phyloP scores from a whole-genome alignment of 805 yeast species.

The Starmerella apis region DNA sequence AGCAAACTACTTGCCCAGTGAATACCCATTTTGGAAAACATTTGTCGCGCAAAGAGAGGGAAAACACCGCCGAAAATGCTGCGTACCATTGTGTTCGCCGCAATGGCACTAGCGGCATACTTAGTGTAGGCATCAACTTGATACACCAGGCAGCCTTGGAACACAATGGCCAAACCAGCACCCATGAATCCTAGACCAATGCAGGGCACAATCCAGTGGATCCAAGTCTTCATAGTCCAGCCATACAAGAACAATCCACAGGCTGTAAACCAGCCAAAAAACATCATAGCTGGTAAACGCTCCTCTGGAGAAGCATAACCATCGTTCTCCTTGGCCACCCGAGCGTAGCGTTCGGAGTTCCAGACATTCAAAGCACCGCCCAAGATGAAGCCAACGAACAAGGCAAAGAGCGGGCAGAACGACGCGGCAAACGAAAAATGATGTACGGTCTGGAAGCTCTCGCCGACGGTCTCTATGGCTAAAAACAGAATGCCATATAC shows the following conservation, averaged over 20 bases:
- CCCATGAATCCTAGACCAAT: constrained; percentile 46
- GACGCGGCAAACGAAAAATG: constrained; percentile 31
- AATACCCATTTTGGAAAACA: constrained; percentile 43
- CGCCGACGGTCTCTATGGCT: constrained; percentile 35
- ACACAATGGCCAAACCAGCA: constrained; percentile 44
- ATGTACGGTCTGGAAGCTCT: constrained; percentile 29
- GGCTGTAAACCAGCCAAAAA: constrained; percentile 39
- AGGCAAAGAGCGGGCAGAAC: constrained; percentile 31
- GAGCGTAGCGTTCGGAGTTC: constrained; percentile 28
- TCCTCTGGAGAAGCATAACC: constrained; percentile 50
- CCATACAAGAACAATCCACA: constrained; percentile 51
- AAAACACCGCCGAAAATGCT: constrained; percentile 50
- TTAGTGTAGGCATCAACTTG: constrained; percentile 51
- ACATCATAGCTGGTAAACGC: constrained; percentile 46
- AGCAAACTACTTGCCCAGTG: constrained; percentile 49
- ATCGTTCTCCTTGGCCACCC: constrained; percentile 28
- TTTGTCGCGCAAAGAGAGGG: constrained; percentile 53
- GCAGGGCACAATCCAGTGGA: constrained; percentile 48
- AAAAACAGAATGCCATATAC: constrained; percentile 39
- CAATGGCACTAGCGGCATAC: constrained; percentile 54
- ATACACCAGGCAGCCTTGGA: constrained; percentile 54
- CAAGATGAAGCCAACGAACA: constrained; percentile 30
- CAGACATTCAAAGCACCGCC: constrained; percentile 31
- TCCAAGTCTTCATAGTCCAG: constrained; percentile 43
- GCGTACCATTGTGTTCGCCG: constrained; percentile 47